Evolutionary conservation across 257 asterid genomes (phyloP).

Genomic region (Knoxia roxburghii): DNA sequence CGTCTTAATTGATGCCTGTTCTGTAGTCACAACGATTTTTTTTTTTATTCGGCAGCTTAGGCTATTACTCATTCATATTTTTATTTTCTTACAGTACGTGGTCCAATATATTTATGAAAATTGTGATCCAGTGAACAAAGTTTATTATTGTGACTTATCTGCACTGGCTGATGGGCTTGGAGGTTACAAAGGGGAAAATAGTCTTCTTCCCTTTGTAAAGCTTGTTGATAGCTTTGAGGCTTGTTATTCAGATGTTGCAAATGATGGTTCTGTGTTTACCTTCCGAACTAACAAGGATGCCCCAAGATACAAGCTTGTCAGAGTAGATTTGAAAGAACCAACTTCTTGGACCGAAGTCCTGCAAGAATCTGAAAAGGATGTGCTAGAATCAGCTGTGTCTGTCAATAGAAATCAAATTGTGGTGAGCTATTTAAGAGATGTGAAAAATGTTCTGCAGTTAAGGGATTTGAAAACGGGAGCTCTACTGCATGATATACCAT

Average conservation of each 20-base stretch:
- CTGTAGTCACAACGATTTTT: not conserved
- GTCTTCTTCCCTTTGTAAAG: constrained; percentile 73
- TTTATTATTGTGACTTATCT: constrained; percentile 73
- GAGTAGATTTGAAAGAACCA: constrained; percentile 61
- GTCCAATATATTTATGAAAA: constrained; percentile 49
- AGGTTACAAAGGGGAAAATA: constrained; percentile 46
- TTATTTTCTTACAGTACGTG: constrained; percentile 62
- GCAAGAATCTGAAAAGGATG: constrained; percentile 67
- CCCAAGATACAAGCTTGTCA: constrained; percentile 79
- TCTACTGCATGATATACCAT: constrained; percentile 58
- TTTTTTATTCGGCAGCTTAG: not conserved
- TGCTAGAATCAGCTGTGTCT: constrained; percentile 78
- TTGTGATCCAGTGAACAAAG: constrained; percentile 87
- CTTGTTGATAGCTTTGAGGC: constrained; percentile 82
- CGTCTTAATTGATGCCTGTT: not conserved
- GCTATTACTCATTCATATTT: constrained; percentile 1
- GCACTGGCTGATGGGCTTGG: constrained; percentile 60
- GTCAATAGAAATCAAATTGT: constrained; percentile 60
- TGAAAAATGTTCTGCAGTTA: constrained; percentile 77
- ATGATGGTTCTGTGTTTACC: constrained; percentile 73
- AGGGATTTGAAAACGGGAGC: constrained; percentile 73
- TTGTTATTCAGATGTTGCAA: constrained; percentile 57
- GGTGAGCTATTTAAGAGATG: constrained; percentile 74
- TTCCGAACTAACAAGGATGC: constrained; percentile 83
- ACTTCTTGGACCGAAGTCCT: constrained; percentile 71